Evolutionary conservation across 345 rosid species (phyloP), one percentile per base, ranked within the genome.

Genomic region (Eucalyptus decipiens): DNA sequence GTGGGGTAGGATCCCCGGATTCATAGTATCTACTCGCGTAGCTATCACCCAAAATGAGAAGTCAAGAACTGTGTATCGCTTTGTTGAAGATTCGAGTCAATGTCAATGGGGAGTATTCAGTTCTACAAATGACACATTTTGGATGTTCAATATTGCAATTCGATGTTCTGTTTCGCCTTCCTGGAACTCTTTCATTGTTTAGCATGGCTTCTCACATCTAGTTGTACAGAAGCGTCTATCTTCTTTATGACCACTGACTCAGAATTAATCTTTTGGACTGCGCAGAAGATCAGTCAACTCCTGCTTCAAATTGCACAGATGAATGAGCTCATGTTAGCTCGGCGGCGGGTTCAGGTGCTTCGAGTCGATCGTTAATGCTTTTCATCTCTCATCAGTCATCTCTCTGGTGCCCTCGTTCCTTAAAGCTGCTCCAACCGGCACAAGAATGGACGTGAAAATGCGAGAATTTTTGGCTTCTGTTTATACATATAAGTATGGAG

Each of bases 261-360:
- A 19, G 83, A 28, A 37, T 37, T 76, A 11, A 76, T 76, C 83
- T 76, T 37, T 37, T 37, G 28, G 47, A 37, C 4, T 37, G 83
- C 47, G 49, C 95, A 95, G 97, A 93, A 88, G 89, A 95, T 94
- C 54, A 89, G 86, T 86, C 91, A 91, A 91, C 93, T 93, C 51
- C 32, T 92, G 89, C 88, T 90, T 87, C 96, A 93, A 88, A 90
- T 92, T 80, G 91, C 92, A 6, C 93, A 87, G 21, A 86, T 93
- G 94, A 92, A 92, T 13, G 91, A 93, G 21, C 67, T 92, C 42
- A 37, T 93, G 81, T 90, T 88, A 2, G 91, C 91, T 8, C 91
- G 92, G 51, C 93, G 91, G 37, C 45, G 17, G 30, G 94, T 95
- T 48, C 91, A 92, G 6, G 95, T 95, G 52, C 18, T 92, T 85